phyloP scores from a whole-genome alignment of 306 rosid species.

The Cucumis hystrix region DNA sequence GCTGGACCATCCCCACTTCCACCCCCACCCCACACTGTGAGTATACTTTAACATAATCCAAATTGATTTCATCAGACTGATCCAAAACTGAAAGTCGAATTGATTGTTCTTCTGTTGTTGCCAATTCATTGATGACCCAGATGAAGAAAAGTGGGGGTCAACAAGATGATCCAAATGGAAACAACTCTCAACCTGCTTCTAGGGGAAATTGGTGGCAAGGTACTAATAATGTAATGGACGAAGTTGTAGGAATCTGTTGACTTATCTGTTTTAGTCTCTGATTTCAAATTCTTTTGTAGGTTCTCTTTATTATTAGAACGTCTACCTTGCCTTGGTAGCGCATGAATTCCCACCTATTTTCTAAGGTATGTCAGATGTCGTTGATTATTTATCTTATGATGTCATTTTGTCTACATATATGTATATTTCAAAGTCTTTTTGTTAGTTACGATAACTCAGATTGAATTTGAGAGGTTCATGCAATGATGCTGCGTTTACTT shows the following conservation, averaged over 20 bases:
- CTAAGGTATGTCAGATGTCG: constrained; percentile 16
- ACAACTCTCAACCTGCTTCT: constrained; percentile 22
- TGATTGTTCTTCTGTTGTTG: neutral
- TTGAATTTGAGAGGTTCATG: neutral
- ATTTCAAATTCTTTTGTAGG: constrained; percentile 15
- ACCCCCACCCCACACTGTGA: constrained; percentile 22
- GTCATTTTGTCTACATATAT: neutral
- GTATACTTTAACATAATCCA: constrained; percentile 9
- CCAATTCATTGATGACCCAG: constrained; percentile 17
- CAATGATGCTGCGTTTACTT: neutral
- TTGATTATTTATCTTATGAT: neutral
- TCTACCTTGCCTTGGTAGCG: constrained; percentile 6
- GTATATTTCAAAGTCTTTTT: neutral
- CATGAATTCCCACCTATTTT: constrained; percentile 23
- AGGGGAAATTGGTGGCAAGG: constrained; percentile 68
- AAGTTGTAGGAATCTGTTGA: neutral
- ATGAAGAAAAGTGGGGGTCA: constrained; percentile 18
- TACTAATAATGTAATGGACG: neutral
- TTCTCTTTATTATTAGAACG: constrained; percentile 45
- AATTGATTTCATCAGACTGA: neutral
- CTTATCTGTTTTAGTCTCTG: constrained; percentile 23
- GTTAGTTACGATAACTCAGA: neutral
- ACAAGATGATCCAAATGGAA: constrained; percentile 41
- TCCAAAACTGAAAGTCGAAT: neutral
- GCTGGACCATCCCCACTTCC: constrained; percentile 16